phyloP scores from a whole-genome alignment of 768 basidiomycete species.

The Lactifluus echinatus region DNA sequence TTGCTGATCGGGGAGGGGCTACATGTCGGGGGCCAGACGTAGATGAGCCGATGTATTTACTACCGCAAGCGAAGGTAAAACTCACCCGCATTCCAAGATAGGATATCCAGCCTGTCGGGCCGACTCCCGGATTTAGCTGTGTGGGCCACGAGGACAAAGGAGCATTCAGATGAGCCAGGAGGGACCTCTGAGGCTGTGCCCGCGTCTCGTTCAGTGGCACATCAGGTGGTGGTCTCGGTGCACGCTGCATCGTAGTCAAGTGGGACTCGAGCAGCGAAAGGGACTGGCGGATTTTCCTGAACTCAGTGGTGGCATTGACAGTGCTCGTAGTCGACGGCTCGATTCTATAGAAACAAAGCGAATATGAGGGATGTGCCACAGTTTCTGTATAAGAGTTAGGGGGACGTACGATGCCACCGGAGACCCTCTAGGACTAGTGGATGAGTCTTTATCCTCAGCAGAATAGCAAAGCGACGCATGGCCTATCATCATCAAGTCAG shows the following conservation, averaged over 20 bases:
- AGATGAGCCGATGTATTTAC: background rate
- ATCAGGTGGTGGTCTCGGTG: background rate
- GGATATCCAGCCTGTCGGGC: constrained; percentile 19
- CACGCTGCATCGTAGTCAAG: constrained; percentile 2
- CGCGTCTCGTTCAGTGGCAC: background rate
- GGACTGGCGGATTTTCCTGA: constrained; percentile 20
- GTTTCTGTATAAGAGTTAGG: too few relatives aligned
- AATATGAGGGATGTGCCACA: background rate
- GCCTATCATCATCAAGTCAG: constrained; percentile 7
- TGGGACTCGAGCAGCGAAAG: constrained; percentile 20
- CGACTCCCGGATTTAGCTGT: constrained; percentile 14
- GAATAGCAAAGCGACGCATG: constrained; percentile 20
- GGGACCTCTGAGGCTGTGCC: constrained; percentile 1
- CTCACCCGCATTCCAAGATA: constrained; percentile 18
- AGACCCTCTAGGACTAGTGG: constrained; percentile 12
- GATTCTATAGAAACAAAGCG: background rate
- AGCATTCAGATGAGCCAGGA: constrained; percentile 8
- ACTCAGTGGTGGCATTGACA: constrained; percentile 18
- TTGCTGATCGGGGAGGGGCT: constrained; percentile 16
- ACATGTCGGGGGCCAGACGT: background rate
- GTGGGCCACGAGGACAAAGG: constrained; percentile 16
- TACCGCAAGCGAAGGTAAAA: background rate
- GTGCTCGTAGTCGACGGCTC: constrained; percentile 3
- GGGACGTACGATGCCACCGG: constrained; percentile 11
- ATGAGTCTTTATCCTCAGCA: constrained; percentile 17